Evolutionary conservation across 1,284 basidiomycete species (phyloP).

Genomic region (Puccinia sorghi): DNA sequence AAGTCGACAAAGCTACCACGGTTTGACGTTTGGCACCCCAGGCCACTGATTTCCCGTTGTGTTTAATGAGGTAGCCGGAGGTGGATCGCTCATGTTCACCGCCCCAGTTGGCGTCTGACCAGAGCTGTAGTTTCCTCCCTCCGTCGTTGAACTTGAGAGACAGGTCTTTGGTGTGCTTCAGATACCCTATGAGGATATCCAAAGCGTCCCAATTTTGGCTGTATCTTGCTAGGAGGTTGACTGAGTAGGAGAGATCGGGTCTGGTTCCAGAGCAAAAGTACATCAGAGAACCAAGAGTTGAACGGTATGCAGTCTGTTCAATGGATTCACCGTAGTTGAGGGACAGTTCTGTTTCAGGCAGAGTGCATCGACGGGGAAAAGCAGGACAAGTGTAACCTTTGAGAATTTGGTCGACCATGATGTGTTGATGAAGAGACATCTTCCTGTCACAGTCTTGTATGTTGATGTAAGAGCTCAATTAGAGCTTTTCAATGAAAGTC

Average conservation of each 20-base stretch:
- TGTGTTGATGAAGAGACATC: neutral
- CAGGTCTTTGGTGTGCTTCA: neutral
- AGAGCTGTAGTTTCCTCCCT: neutral
- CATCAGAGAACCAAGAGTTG: neutral
- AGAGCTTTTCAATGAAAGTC: too few species aligned
- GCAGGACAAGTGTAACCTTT: neutral
- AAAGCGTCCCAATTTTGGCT: slow-evolving; percentile 11
- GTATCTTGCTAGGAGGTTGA: slow-evolving; percentile 6
- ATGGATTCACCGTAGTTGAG: neutral
- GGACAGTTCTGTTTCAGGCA: neutral
- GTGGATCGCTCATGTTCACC: slow-evolving; percentile 15
- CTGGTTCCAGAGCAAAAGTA: neutral
- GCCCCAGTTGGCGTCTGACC: slow-evolving; percentile 28
- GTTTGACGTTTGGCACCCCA: slow-evolving; percentile 14
- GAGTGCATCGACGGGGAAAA: neutral
- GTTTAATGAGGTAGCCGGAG: neutral
- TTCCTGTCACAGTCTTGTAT: too few species aligned
- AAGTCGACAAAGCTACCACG: slow-evolving; percentile 1
- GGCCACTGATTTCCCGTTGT: neutral
- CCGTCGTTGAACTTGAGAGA: neutral
- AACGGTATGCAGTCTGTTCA: neutral
- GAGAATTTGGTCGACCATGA: neutral
- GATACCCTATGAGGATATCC: neutral
- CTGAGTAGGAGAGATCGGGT: slow-evolving; percentile 6
- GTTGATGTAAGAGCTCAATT: too few species aligned